Base-by-base conservation (phyloP, 2,329 filamentous ascomycete species). In the Neobulgaria alba region DNA sequence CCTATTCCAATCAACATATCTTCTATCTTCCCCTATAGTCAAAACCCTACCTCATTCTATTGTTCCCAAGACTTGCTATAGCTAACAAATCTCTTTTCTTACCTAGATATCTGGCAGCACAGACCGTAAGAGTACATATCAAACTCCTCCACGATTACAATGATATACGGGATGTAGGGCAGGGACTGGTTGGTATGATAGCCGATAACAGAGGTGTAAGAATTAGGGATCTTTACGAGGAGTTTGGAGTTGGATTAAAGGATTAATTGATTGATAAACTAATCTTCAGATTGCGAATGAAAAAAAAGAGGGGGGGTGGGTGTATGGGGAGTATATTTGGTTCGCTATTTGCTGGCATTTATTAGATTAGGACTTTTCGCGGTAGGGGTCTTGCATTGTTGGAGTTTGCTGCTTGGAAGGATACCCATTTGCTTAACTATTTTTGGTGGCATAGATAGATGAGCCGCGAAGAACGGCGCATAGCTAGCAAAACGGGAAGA, bases 121-220 rank as follows among this genome's bases (percentile, higher is more conserved):
- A 63, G 15, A 72, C 75, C 8, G 74, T 82, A 38, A 71, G 76
- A 39, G 63, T 64, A 21, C 80, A 85, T 57, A 85, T 85, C 54
- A 68, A 68, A 43, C 64, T 79, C 3, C 64, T 85, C 21, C 79
- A 83, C 49, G 65, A 74, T 42, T 85, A 85, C 61, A 85, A 85
- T 52, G 79, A 83, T 57, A 75, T 84, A 51, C 77, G 79, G 47
- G 81, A 85, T 57, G 65, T 82, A 5, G 80, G 74, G 0, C 72
- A 78, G 53, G 79, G 78, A 0, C 55, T 85, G 20, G 70, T 84
- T 61, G 78, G 77, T 0, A 60, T 85, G 52, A 75, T 85, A 57
- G 80, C 81, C 3, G 80, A 85, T 43, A 67, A 71, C 46, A 63
- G 77, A 31, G 77, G 77, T 7, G 67, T 75, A 33, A 47, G 57